phyloP scores from a whole-genome alignment of 73 alveolate species.

The Paramecium sexaurelia region DNA sequence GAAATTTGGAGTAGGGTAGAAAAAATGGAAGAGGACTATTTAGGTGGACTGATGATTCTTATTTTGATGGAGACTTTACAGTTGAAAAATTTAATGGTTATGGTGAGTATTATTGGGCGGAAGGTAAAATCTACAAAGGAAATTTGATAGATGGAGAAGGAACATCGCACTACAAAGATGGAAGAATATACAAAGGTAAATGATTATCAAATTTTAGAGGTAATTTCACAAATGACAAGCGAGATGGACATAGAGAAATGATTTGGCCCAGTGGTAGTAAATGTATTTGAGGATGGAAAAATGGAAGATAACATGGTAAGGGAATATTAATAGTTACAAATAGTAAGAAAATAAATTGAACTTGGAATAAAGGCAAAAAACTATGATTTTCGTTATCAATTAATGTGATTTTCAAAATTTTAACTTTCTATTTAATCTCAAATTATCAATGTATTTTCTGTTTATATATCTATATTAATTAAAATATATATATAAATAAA shows the following conservation, averaged over 20 bases:
- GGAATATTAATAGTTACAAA: not conserved
- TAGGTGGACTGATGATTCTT: constrained; percentile 46
- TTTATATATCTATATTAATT: not conserved
- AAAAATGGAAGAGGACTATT: constrained; percentile 67
- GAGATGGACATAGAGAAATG: constrained; percentile 56
- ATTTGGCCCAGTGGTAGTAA: constrained; percentile 63
- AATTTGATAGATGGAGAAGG: constrained; percentile 56
- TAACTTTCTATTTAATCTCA: not conserved
- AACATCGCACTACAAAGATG: not conserved
- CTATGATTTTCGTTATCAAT: not conserved
- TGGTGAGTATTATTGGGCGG: constrained; percentile 71
- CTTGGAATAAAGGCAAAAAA: constrained; percentile 18
- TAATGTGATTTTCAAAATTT: not conserved
- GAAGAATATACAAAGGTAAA: constrained; percentile 16
- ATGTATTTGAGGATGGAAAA: constrained; percentile 11
- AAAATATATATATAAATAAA: not conserved
- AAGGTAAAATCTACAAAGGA: constrained; percentile 75
- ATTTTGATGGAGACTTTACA: constrained; percentile 53
- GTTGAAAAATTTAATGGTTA: constrained; percentile 53
- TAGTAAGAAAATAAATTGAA: not conserved
- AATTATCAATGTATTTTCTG: not conserved
- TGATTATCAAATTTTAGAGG: not conserved
- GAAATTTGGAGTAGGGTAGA: constrained; percentile 73
- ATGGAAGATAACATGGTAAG: not conserved
- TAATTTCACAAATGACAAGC: not conserved